phyloP scores from a whole-genome alignment of 768 basidiomycete species.

The Crassisporium funariophilum region DNA sequence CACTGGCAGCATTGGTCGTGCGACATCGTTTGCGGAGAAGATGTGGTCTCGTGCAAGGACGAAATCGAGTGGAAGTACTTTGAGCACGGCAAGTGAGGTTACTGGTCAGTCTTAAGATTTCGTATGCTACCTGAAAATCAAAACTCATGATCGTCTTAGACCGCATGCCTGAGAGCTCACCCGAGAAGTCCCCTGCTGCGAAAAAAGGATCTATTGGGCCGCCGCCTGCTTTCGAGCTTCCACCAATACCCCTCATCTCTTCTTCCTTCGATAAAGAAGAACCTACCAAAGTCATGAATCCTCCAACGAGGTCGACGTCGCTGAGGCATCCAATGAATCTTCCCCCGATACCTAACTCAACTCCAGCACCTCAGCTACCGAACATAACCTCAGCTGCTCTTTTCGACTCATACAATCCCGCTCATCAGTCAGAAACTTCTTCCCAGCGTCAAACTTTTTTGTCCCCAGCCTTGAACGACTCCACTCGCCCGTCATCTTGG shows the following conservation, averaged over 20 bases:
- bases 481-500: constrained; percentile 46
- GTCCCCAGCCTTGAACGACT: constrained; percentile 11
- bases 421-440: too few species aligned
- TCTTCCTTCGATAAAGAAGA: constrained; percentile 16
- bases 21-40: constrained; percentile 62
- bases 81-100: constrained; percentile 36
- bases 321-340: constrained; percentile 22
- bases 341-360: constrained; percentile 19
- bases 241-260: constrained; percentile 15
- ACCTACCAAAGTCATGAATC: constrained; percentile 12
- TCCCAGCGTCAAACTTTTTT: too few species aligned
- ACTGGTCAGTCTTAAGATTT: constrained; percentile 47
- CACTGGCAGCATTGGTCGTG: constrained; percentile 42
- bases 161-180: background rate
- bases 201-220: constrained; percentile 12
- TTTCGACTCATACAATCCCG: too few species aligned
- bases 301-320: constrained; percentile 24
- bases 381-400: constrained; percentile 15
- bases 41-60: constrained; percentile 58
- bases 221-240: constrained; percentile 15
- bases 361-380: constrained; percentile 17
- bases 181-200: constrained; percentile 5
- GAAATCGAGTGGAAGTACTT: constrained; percentile 50
- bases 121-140: background rate
- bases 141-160: background rate